phyloP scores from a whole-genome alignment of 805 yeast species.

The Starmerella gropengiesseri region DNA sequence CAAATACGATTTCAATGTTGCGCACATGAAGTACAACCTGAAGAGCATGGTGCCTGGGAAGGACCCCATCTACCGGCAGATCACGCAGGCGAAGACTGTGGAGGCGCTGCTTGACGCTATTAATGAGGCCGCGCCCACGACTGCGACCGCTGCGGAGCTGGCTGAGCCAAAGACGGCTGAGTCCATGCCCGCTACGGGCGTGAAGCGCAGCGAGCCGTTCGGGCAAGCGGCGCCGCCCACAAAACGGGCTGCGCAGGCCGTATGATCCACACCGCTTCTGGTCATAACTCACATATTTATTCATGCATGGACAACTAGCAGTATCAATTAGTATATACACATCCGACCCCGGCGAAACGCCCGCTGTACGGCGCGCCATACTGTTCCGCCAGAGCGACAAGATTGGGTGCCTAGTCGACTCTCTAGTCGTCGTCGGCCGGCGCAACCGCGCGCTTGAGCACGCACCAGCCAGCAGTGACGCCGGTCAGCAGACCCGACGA shows the following conservation, averaged over 20 bases:
- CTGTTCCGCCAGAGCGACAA: background rate
- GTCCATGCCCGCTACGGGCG: background rate
- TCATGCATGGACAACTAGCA: slow-evolving; percentile 4
- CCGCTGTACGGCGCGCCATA: background rate
- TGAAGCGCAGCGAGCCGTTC: background rate
- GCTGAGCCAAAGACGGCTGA: background rate
- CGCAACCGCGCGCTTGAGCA: slow-evolving; percentile 40
- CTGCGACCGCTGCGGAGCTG: background rate
- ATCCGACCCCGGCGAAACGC: background rate
- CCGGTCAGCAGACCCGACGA: slow-evolving; percentile 76
- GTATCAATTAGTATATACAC: slow-evolving; percentile 8
- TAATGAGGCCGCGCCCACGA: slow-evolving; percentile 5
- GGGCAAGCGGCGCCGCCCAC: background rate
- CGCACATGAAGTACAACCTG: slow-evolving; percentile 74
- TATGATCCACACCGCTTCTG: no score
- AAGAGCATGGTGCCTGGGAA: slow-evolving; percentile 72
- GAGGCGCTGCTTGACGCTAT: slow-evolving; percentile 26
- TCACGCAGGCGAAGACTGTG: slow-evolving; percentile 46
- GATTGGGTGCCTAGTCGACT: background rate
- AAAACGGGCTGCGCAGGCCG: slow-evolving; percentile 1
- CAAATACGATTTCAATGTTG: slow-evolving; percentile 47
- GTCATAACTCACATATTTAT: no score
- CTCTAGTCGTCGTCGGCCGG: slow-evolving; percentile 22
- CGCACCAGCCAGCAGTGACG: slow-evolving; percentile 91
- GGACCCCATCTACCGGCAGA: slow-evolving; percentile 43